Percentiles rank a stretch among this genome's conserved stretches.
Conservation (phyloP, 768 basidiomycete genomes). For the Boletus insuetus region DNA sequence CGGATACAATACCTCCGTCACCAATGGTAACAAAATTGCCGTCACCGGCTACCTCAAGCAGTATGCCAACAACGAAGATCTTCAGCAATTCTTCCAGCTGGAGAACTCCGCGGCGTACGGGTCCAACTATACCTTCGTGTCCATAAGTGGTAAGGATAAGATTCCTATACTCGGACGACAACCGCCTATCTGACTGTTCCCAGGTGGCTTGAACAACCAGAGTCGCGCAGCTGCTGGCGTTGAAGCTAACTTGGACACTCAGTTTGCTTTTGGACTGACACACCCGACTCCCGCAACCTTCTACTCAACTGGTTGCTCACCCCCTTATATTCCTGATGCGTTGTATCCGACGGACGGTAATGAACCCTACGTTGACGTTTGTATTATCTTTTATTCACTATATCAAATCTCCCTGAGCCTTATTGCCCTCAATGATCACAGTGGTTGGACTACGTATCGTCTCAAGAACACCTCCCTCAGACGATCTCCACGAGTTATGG, state of each 20-base stretch:
- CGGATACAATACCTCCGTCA: conserved; percentile 42
- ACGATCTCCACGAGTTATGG: conserved; percentile 73
- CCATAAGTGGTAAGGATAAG: conserved; percentile 47
- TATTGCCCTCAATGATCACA: conserved; percentile 36
- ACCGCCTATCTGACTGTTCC: background rate
- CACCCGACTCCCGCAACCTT: conserved; percentile 59
- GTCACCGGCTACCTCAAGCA: conserved; percentile 54
- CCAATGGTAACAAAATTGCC: conserved; percentile 50
- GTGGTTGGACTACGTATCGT: conserved; percentile 61
- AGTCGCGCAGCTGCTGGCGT: conserved; percentile 47
- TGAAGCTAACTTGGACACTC: conserved; percentile 68
- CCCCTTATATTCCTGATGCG: conserved; percentile 53
- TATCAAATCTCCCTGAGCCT: background rate
- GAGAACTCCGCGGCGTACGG: conserved; percentile 48
- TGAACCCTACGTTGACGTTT: conserved; percentile 46
- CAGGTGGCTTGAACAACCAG: conserved; percentile 64
- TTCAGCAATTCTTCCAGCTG: conserved; percentile 48
- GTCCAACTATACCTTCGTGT: conserved; percentile 50
- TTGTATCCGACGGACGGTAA: conserved; percentile 41
- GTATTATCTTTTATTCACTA: conserved; percentile 10
- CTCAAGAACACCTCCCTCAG: conserved; percentile 45
- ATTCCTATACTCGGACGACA: background rate
- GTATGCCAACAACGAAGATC: conserved; percentile 51
- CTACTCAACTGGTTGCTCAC: conserved; percentile 59
- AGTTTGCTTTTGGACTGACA: conserved; percentile 64